Conservation (phyloP, 2,329 filamentous ascomycete genomes). For the Bertia moriformis region DNA sequence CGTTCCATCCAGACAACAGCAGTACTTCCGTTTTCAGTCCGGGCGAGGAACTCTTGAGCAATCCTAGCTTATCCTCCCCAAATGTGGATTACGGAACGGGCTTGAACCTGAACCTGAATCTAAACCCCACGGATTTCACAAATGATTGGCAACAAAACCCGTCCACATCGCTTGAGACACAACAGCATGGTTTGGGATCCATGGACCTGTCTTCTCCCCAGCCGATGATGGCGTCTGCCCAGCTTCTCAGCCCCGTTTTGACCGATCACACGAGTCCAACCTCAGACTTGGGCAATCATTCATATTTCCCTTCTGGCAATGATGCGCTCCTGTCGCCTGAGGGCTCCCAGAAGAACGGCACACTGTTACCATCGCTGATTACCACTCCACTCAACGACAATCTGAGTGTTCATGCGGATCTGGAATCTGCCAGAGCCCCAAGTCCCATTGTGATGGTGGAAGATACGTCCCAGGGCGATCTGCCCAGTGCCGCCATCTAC, state of each 20-base stretch:
- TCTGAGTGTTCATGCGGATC: slow-evolving; percentile 7
- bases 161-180: not conserved
- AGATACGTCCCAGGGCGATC: slow-evolving; percentile 23
- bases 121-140: not conserved
- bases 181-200: no score
- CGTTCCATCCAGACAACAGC: not conserved
- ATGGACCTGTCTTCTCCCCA: not conserved
- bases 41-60: not conserved
- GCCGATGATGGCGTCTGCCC: slow-evolving; percentile 7
- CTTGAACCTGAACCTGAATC: no score
- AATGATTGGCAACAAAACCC: not conserved
- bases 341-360: not conserved
- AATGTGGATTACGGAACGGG: no score
- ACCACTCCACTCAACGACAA: slow-evolving; percentile 3
- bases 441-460: slow-evolving; percentile 28
- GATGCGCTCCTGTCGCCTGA: no score
- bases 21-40: not conserved
- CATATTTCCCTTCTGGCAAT: no score
- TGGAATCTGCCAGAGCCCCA: slow-evolving; percentile 11
- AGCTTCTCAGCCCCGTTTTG: slow-evolving; percentile 16
- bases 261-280: slow-evolving; percentile 14
- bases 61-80: not conserved
- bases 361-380: not conserved
- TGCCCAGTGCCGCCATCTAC: no score
- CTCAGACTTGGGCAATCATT: slow-evolving; percentile 7